A percentile compares a stretch with the other conserved stretches of the same genome.
These are phyloP conservation scores for Limonium bicolor DNA, from an alignment of 148 eudicot species.

Conservation along the genomic window DNA sequence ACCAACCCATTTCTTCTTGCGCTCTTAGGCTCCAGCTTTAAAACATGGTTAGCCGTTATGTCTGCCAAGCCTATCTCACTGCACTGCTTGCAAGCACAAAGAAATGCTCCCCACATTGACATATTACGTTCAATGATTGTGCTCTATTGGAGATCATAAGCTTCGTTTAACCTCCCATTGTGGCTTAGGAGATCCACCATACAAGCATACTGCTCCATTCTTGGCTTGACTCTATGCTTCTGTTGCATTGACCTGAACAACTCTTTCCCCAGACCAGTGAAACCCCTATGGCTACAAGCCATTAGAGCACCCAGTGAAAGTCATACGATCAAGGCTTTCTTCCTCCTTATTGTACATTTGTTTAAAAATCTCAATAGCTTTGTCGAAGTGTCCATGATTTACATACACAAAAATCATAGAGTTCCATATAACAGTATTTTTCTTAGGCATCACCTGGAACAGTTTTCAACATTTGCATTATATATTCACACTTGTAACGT, in stretches of 20 bases:
- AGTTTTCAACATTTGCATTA: conserved; percentile 39
- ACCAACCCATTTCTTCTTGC: conserved; percentile 43
- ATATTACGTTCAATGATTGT: conserved; percentile 55
- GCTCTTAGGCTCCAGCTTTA: conserved; percentile 63
- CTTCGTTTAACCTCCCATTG: conserved; percentile 50
- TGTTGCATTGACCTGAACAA: conserved; percentile 46
- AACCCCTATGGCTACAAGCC: conserved; percentile 59
- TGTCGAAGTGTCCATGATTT: conserved; percentile 49
- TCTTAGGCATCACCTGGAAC: conserved; percentile 34
- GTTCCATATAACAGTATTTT: conserved; percentile 74
- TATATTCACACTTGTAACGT: conserved; percentile 65
- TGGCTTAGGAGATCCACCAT: conserved; percentile 65
- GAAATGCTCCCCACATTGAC: conserved; percentile 73
- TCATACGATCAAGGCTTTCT: conserved; percentile 46
- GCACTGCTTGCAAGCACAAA: conserved; percentile 63
- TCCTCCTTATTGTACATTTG: conserved; percentile 31
- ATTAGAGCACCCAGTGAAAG: conserved; percentile 75
- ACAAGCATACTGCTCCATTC: conserved; percentile 81
- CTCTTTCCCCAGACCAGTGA: conserved; percentile 42
- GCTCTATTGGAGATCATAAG: conserved; percentile 36
- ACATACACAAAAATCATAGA: conserved; percentile 87
- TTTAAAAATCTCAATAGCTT: conserved; percentile 53
- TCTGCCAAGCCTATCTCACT: conserved; percentile 52
- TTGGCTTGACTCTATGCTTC: conserved; percentile 31
- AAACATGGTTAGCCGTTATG: conserved; percentile 41